A percentile compares a stretch with the other conserved stretches of the same genome.
Conservation (phyloP, 1,284 basidiomycete species). For the Caloboletus firmus region DNA sequence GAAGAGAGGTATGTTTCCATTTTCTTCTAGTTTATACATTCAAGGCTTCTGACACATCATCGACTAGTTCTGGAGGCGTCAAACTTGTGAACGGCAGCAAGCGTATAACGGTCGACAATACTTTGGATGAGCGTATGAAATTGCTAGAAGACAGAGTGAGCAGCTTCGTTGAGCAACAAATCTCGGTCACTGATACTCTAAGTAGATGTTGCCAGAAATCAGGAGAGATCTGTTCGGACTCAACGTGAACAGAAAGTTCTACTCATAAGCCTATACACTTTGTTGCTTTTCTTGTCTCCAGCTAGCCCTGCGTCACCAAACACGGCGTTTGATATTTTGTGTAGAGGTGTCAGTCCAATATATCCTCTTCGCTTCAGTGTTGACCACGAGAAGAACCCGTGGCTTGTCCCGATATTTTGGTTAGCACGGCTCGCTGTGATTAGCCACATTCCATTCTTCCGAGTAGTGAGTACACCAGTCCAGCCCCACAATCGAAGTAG, state of each 20-base stretch:
- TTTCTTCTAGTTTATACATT: not conserved
- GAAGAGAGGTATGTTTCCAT: constrained; percentile 64
- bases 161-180: constrained; percentile 6
- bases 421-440: not conserved
- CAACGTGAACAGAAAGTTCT: constrained; percentile 87
- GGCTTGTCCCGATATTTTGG: not conserved
- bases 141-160: constrained; percentile 85
- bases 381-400: not conserved
- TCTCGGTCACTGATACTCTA: constrained; percentile 2
- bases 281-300: not conserved
- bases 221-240: constrained; percentile 81
- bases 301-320: not conserved
- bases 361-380: not conserved
- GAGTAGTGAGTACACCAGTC: too few relatives aligned
- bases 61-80: constrained; percentile 72
- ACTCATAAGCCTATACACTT: constrained; percentile 44
- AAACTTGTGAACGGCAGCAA: constrained; percentile 70
- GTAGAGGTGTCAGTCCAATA: not conserved
- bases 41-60: not conserved
- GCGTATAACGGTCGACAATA: constrained; percentile 89
- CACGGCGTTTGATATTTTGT: not conserved
- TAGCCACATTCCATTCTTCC: too few relatives aligned
- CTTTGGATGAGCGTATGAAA: constrained; percentile 83
- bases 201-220: constrained; percentile 90
- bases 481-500: too few relatives aligned